Evolutionary conservation across 768 basidiomycete genomes (phyloP).

Genomic region (Kwoniella botswanensis): DNA sequence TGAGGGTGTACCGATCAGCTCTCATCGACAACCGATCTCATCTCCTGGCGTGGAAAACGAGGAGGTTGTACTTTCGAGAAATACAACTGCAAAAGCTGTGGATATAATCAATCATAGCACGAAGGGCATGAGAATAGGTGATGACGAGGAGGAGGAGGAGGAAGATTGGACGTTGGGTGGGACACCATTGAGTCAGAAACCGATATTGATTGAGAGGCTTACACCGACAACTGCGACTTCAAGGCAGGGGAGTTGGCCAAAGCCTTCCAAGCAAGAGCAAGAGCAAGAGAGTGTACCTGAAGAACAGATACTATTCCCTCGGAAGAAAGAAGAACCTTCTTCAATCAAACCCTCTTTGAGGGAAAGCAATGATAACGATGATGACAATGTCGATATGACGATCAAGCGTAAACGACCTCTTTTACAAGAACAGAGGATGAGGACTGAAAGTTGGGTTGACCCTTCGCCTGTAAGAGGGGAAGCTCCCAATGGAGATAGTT

Average conservation of each 20-base stretch:
- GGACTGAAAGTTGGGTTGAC: constrained; percentile 29
- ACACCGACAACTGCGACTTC: background rate
- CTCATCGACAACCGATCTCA: background rate
- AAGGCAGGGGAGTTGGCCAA: constrained; percentile 3
- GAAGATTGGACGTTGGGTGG: constrained; percentile 17
- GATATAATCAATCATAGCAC: constrained; percentile 12
- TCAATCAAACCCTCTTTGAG: background rate
- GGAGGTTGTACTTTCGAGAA: constrained; percentile 13
- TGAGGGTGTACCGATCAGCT: constrained; percentile 2
- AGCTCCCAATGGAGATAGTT: constrained; percentile 32
- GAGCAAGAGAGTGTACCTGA: background rate
- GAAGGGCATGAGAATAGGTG: background rate
- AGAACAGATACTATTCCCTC: background rate
- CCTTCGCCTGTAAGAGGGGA: constrained; percentile 20
- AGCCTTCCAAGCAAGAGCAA: background rate
- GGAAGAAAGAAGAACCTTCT: background rate
- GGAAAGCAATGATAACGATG: background rate
- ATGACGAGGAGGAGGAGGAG: constrained; percentile 13
- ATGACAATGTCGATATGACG: background rate
- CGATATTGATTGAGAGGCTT: constrained; percentile 12
- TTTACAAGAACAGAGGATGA: constrained; percentile 6
- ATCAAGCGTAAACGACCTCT: constrained; percentile 2
- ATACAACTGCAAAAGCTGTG: constrained; percentile 21
- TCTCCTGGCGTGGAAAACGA: background rate
- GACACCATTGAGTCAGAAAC: constrained; percentile 15